Conservation (phyloP, 805 yeast species). For the Cephaloascus fragrans region DNA sequence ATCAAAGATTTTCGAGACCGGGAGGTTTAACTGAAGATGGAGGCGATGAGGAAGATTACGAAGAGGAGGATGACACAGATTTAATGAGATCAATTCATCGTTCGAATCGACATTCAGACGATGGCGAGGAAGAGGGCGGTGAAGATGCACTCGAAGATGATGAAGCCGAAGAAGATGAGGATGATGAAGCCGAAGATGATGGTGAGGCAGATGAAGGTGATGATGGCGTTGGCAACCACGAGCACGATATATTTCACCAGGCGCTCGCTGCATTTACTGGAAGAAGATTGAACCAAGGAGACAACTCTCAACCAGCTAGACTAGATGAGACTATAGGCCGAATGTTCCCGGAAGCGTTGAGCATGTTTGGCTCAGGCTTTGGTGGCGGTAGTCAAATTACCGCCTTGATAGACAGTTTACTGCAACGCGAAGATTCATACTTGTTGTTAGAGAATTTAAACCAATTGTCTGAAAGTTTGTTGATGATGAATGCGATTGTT, state of each 20-base stretch:
- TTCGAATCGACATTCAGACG: conserved; percentile 10
- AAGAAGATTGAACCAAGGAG: background rate
- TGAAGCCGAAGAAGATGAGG: conserved; percentile 6
- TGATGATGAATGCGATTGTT: conserved; percentile 58
- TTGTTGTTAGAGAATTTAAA: conserved; percentile 53
- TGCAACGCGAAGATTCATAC: conserved; percentile 45
- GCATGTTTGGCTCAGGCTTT: conserved; percentile 10
- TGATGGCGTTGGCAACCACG: conserved; percentile 5
- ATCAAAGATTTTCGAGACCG: conserved; percentile 17
- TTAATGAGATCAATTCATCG: conserved; percentile 9
- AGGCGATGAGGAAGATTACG: conserved; percentile 10
- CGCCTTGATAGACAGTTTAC: conserved; percentile 23
- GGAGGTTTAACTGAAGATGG: conserved; percentile 5
- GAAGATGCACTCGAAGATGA: conserved; percentile 5
- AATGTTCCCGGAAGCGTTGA: conserved; percentile 7
- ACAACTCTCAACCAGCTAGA: conserved; percentile 4
- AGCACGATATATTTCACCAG: background rate
- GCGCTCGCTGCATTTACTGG: background rate
- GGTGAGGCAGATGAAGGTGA: conserved; percentile 7
- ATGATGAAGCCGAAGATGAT: conserved; percentile 9
- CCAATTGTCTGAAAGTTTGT: conserved; percentile 51
- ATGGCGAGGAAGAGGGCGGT: conserved; percentile 6
- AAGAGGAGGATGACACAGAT: conserved; percentile 12
- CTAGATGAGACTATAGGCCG: conserved; percentile 12
- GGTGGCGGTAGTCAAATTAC: conserved; percentile 6